Evolutionary conservation across 2,329 filamentous ascomycete genomes (phyloP).

Genomic region (Parafenestella ontariensis): DNA sequence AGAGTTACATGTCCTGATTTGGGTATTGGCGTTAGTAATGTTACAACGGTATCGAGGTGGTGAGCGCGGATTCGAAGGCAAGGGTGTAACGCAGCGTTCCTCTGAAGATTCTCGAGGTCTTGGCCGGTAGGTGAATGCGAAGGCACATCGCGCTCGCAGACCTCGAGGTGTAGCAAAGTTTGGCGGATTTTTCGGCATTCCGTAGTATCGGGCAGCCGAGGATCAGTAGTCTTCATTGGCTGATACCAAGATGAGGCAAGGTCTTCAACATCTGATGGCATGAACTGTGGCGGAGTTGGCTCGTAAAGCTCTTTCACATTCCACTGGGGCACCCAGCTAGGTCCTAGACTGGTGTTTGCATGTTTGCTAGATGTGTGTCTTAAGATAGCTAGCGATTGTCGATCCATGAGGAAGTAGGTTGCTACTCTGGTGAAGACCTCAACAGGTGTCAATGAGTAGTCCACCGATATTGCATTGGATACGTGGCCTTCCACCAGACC

Average conservation of each 20-base stretch:
- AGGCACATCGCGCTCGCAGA: background rate
- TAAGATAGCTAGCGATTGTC: constrained; percentile 2
- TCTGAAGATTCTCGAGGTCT: background rate
- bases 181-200: background rate
- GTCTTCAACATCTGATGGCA: background rate
- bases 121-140: background rate
- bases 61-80: constrained; percentile 9
- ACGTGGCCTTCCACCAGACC: constrained; percentile 5
- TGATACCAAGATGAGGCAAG: background rate
- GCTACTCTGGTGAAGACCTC: constrained; percentile 9
- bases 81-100: background rate
- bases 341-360: background rate
- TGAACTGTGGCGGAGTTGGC: constrained; percentile 1
- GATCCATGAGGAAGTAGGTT: background rate
- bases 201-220: background rate
- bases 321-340: constrained; percentile 17
- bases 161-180: background rate
- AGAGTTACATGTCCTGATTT: background rate
- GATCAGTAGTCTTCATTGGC: background rate
- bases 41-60: constrained; percentile 6
- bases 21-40: background rate
- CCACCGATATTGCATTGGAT: background rate
- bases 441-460: constrained; percentile 12
- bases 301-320: constrained; percentile 3
- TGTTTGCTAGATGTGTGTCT: constrained; percentile 2